Evolutionary conservation across 1,284 basidiomycete genomes (phyloP).

Genomic region (Inonotus obliquus): DNA sequence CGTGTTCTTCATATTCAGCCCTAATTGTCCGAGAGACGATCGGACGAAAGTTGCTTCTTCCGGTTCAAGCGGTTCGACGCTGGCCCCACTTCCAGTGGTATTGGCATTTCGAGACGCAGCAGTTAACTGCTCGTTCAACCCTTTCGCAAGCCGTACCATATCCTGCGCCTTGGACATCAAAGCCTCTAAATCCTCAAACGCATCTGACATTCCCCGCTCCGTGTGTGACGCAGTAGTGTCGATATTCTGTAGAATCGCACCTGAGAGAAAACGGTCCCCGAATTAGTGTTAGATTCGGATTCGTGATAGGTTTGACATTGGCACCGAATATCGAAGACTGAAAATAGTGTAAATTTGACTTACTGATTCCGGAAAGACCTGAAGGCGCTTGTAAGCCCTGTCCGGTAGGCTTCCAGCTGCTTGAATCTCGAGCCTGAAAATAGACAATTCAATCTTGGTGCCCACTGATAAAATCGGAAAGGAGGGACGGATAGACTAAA

Average conservation of each 20-base stretch:
- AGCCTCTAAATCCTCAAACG: constrained; percentile 86
- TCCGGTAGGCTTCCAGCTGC: background rate
- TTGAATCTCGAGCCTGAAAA: background rate
- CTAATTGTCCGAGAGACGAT: constrained; percentile 84
- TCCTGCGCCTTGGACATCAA: constrained; percentile 90
- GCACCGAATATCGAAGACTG: background rate
- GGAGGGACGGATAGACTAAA: constrained; percentile 20
- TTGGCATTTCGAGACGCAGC: constrained; percentile 6
- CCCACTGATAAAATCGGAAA: constrained; percentile 20
- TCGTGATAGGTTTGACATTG: no score
- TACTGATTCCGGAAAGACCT: constrained; percentile 47
- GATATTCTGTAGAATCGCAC: constrained; percentile 17
- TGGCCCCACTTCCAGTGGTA: background rate
- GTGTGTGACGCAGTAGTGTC: constrained; percentile 25
- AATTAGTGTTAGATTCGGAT: no score
- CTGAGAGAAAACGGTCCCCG: background rate
- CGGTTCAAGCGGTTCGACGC: constrained; percentile 42
- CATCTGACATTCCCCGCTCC: constrained; percentile 68
- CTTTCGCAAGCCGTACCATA: constrained; percentile 87
- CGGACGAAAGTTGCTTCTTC: constrained; percentile 86
- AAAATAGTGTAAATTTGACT: constrained; percentile 23
- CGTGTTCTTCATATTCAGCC: constrained; percentile 68
- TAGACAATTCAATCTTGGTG: constrained; percentile 24
- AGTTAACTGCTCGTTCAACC: constrained; percentile 81
- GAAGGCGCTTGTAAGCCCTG: background rate